Evolutionary conservation across 768 basidiomycete species (phyloP).

Genomic region (Suillus plorans): DNA sequence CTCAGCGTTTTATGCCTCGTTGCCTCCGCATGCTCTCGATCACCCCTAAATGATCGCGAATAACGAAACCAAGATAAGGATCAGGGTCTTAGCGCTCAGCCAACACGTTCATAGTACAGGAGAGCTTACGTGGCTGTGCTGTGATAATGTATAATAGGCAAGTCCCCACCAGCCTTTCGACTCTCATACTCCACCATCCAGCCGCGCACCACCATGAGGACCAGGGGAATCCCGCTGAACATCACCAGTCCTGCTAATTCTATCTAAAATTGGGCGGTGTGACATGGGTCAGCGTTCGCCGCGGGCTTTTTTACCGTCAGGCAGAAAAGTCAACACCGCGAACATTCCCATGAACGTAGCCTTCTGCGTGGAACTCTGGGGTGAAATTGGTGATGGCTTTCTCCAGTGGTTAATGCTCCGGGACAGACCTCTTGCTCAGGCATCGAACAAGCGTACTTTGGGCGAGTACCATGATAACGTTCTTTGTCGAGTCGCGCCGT

Average conservation of each 20-base stretch:
- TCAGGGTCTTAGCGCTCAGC: background rate
- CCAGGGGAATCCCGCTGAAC: too few relatives aligned
- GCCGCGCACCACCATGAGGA: background rate
- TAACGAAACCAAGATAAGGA: constrained; percentile 2
- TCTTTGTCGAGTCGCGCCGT: too few relatives aligned
- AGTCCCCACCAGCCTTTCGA: too few relatives aligned
- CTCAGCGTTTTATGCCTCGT: constrained; percentile 2
- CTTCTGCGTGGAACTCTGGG: background rate
- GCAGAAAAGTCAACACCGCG: constrained; percentile 4
- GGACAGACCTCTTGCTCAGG: background rate
- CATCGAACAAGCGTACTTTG: too few relatives aligned
- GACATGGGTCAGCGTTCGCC: background rate
- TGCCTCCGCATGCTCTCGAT: constrained; percentile 2
- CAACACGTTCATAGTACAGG: background rate
- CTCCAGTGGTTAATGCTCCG: background rate
- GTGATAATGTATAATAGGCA: too few relatives aligned
- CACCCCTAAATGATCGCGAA: constrained; percentile 3
- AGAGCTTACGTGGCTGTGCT: background rate
- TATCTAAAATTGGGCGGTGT: constrained; percentile 2
- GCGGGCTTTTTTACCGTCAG: background rate
- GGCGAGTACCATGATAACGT: too few relatives aligned
- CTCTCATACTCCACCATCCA: too few relatives aligned
- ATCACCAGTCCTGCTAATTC: background rate
- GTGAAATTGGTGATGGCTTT: background rate
- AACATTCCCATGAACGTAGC: constrained; percentile 9